Conservation (phyloP, 2,329 filamentous ascomycete species). For the Tolypocladium pustulatum region DNA sequence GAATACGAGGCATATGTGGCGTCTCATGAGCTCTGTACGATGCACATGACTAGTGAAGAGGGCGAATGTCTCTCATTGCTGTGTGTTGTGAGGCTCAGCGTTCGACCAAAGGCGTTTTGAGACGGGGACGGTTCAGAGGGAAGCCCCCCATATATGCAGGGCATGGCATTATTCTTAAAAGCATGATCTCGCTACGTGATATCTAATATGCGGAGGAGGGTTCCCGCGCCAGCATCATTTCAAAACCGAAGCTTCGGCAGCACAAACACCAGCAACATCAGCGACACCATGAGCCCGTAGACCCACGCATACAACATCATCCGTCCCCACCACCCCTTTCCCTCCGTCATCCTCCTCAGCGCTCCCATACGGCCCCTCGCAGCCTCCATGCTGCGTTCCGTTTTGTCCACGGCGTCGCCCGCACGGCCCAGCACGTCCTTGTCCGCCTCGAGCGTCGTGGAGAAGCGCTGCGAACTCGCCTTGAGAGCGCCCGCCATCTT, state of each 20-base stretch:
- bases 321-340: constrained; percentile 75
- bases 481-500: constrained; percentile 71
- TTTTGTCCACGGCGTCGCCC: constrained; percentile 66
- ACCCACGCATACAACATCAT: constrained; percentile 80
- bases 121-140: neutral
- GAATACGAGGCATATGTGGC: too few relatives aligned
- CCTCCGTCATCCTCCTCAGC: constrained; percentile 72
- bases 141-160: neutral
- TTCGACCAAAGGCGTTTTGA: neutral
- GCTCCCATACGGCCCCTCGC: constrained; percentile 69
- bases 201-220: neutral
- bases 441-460: constrained; percentile 57
- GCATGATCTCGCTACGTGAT: neutral
- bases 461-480: constrained; percentile 61
- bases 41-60: neutral
- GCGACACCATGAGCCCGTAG: constrained; percentile 66
- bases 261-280: constrained; percentile 73
- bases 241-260: constrained; percentile 82
- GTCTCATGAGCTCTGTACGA: neutral
- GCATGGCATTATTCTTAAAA: neutral
- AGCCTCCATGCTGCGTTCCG: constrained; percentile 62
- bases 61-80: neutral
- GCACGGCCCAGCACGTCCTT: constrained; percentile 64
- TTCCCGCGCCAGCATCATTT: constrained; percentile 6
- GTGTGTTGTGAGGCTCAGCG: neutral